Conservation (phyloP, 2,329 filamentous ascomycete genomes). For the Thermoascus crustaceus region DNA sequence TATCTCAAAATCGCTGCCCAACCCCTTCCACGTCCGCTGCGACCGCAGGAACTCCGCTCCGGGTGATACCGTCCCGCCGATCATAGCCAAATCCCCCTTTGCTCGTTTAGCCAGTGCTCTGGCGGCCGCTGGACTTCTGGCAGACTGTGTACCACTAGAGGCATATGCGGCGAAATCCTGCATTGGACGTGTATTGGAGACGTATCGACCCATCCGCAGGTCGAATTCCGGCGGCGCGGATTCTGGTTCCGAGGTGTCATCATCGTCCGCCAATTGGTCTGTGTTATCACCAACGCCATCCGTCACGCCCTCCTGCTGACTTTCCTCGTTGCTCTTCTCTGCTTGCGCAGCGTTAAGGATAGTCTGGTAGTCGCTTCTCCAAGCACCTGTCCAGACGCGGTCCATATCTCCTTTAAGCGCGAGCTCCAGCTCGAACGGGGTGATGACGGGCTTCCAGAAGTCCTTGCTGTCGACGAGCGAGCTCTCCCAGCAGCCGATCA, state of each 20-base stretch:
- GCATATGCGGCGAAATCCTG: slow-evolving; percentile 28
- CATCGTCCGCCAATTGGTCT: slow-evolving; percentile 43
- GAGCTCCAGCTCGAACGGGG: slow-evolving; percentile 84
- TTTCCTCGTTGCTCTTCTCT: slow-evolving; percentile 16
- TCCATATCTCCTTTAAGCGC: slow-evolving; percentile 67
- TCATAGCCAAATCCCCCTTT: slow-evolving; percentile 65
- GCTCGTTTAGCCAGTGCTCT: slow-evolving; percentile 54
- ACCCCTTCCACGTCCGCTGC: slow-evolving; percentile 79
- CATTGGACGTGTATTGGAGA: slow-evolving; percentile 57
- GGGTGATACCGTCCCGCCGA: slow-evolving; percentile 82
- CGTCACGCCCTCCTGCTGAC: slow-evolving; percentile 19
- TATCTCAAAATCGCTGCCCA: slow-evolving; percentile 75
- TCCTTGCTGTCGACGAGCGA: slow-evolving; percentile 80
- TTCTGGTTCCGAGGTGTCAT: slow-evolving; percentile 62
- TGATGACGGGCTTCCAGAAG: slow-evolving; percentile 83
- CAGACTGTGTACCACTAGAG: slow-evolving; percentile 13
- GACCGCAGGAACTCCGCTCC: slow-evolving; percentile 80
- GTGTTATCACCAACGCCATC: slow-evolving; percentile 20
- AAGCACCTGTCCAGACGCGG: slow-evolving; percentile 77
- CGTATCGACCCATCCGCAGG: slow-evolving; percentile 75
- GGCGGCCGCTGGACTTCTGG: slow-evolving; percentile 20
- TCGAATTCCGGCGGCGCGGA: slow-evolving; percentile 80
- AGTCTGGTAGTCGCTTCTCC: slow-evolving; percentile 78
- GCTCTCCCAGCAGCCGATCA: slow-evolving; percentile 97
- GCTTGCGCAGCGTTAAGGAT: slow-evolving; percentile 41